These are phyloP conservation scores for Pinus taeda DNA, from an alignment of 75 land plant genomes.

Conservation along the genomic window DNA sequence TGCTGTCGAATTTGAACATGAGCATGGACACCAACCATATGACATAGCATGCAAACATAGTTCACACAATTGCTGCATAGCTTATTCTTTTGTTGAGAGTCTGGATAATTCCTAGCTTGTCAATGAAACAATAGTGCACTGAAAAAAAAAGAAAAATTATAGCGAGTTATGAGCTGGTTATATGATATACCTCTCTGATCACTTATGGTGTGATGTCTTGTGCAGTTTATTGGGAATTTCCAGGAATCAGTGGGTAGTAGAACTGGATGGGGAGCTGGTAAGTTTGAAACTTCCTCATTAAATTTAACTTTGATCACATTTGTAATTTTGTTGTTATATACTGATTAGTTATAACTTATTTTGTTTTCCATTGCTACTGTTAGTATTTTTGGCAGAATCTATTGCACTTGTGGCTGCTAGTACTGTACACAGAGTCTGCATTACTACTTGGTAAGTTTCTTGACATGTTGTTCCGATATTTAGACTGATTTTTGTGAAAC, in stretches of 20 bases:
- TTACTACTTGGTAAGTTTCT: constrained; percentile 82
- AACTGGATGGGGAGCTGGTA: constrained; percentile 98
- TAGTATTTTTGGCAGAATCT: constrained; percentile 76
- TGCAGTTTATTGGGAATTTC: constrained; percentile 90
- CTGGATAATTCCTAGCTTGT: neutral
- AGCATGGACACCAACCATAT: too few relatives aligned
- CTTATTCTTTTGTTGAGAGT: neutral
- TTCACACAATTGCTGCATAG: neutral
- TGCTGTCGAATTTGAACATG: too few relatives aligned
- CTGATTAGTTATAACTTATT: neutral
- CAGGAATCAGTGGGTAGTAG: constrained; percentile 69
- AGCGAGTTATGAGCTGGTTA: neutral
- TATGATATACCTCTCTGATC: neutral
- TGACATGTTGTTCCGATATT: neutral
- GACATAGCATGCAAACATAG: neutral
- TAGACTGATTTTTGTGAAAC: neutral
- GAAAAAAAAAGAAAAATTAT: neutral
- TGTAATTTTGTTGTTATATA: neutral
- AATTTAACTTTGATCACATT: constrained; percentile 1
- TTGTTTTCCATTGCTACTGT: constrained; percentile 5
- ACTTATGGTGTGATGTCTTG: neutral
- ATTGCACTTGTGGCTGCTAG: constrained; percentile 86
- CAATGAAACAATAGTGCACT: neutral
- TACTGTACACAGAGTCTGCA: constrained; percentile 90
- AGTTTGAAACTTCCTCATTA: constrained; percentile 7